phyloP scores from a whole-genome alignment of 1,284 basidiomycete genomes.

The Boletellus dicymbophilus region DNA sequence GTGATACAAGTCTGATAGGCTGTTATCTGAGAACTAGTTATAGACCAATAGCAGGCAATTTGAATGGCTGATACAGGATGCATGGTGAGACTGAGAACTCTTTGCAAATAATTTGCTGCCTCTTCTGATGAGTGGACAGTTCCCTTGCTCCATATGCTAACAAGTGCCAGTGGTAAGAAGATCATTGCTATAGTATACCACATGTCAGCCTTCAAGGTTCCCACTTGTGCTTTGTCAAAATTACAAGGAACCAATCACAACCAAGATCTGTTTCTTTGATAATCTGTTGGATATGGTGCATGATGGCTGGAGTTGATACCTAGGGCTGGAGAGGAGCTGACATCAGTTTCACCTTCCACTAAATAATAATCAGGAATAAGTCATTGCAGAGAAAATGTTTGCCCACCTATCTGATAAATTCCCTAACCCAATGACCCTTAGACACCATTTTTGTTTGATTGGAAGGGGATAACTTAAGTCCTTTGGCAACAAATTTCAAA shows the following conservation, averaged over 20 bases:
- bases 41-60: constrained; percentile 9
- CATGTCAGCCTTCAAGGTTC: constrained; percentile 35
- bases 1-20: not conserved
- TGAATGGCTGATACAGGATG: constrained; percentile 6
- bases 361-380: not conserved
- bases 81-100: constrained; percentile 10
- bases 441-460: not conserved
- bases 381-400: not conserved
- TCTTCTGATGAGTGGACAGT: not conserved
- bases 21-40: not conserved
- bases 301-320: not conserved
- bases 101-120: not conserved
- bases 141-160: constrained; percentile 8
- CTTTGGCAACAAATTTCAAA: not conserved
- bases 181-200: constrained; percentile 33
- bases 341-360: not conserved
- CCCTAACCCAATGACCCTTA: not conserved
- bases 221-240: constrained; percentile 28
- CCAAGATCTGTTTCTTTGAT: not conserved
- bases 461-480: not conserved
- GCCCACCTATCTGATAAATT: not conserved
- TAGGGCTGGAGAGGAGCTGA: not conserved
- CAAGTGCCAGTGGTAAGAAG: constrained; percentile 32
- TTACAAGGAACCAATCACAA: constrained; percentile 27
- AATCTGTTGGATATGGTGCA: not conserved